Percentiles rank a stretch among this genome's conserved stretches.
phyloP scores from a whole-genome alignment of 2,329 filamentous ascomycete genomes.

The Aspergillus melleus region DNA sequence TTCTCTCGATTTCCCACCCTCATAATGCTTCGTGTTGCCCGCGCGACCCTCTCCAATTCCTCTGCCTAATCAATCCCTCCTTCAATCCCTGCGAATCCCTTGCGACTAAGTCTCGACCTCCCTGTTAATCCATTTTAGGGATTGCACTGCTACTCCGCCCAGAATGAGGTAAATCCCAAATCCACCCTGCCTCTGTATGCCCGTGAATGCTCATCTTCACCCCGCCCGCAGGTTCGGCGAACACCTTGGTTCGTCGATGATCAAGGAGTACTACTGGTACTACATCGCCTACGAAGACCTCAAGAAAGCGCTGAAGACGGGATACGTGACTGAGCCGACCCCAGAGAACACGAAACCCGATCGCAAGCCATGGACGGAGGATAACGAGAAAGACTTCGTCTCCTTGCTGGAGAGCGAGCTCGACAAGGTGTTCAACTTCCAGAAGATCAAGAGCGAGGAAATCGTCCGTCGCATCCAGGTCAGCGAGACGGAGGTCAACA shows the following conservation, averaged over 20 bases:
- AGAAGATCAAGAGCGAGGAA: slow-evolving; percentile 95
- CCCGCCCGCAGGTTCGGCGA: slow-evolving; percentile 72
- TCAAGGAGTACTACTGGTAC: slow-evolving; percentile 96
- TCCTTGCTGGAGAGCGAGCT: slow-evolving; percentile 84
- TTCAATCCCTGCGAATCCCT: neutral
- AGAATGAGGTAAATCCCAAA: slow-evolving; percentile 14
- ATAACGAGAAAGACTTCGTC: slow-evolving; percentile 88
- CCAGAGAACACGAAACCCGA: slow-evolving; percentile 49
- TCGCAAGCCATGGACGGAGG: slow-evolving; percentile 77
- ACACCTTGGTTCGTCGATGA: slow-evolving; percentile 91
- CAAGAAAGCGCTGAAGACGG: slow-evolving; percentile 79
- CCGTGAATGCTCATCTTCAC: slow-evolving; percentile 18
- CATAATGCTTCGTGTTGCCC: neutral
- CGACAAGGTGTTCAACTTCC: slow-evolving; percentile 96
- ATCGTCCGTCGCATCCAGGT: slow-evolving; percentile 86
- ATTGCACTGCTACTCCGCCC: neutral
- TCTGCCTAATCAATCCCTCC: neutral
- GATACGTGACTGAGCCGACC: slow-evolving; percentile 57
- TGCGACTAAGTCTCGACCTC: neutral
- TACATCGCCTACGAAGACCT: slow-evolving; percentile 97
- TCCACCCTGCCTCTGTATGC: neutral
- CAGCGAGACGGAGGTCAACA: slow-evolving; percentile 84
- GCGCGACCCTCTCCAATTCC: neutral
- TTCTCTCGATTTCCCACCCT: neutral
- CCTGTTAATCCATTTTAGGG: neutral